These are phyloP conservation scores for Reticulascus tulasneorum DNA, from an alignment of 2,329 filamentous ascomycete species.

Conservation along the genomic window DNA sequence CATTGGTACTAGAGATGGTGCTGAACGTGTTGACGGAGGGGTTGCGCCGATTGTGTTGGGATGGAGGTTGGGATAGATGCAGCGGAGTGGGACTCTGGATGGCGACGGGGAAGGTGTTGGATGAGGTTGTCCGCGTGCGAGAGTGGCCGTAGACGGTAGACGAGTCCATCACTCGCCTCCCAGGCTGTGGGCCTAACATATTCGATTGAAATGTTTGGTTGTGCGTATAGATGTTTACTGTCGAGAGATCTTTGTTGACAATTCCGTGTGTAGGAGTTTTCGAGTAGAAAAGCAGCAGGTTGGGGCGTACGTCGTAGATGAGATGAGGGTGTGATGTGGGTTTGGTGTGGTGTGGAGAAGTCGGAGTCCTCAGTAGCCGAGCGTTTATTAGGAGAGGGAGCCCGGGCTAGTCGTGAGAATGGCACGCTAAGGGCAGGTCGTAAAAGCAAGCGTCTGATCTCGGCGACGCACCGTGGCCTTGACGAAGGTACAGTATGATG, in stretches of 20 bases:
- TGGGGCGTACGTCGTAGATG: not conserved
- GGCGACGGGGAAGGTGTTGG: slow-evolving; percentile 43
- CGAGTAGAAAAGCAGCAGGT: too few species aligned
- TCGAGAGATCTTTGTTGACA: too few species aligned
- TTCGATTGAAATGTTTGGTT: not conserved
- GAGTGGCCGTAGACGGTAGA: slow-evolving; percentile 46
- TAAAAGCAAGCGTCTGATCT: too few species aligned
- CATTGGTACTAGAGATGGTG: slow-evolving; percentile 68
- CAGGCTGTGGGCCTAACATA: slow-evolving; percentile 16
- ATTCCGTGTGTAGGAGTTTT: too few species aligned
- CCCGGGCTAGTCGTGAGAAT: too few species aligned
- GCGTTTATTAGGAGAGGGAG: too few species aligned
- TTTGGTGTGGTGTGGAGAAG: too few species aligned
- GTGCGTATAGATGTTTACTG: slow-evolving; percentile 1
- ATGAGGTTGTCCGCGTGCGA: slow-evolving; percentile 53
- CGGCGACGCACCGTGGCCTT: too few species aligned
- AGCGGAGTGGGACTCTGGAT: slow-evolving; percentile 24
- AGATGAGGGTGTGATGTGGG: not conserved
- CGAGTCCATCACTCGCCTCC: slow-evolving; percentile 20
- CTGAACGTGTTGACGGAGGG: slow-evolving; percentile 66
- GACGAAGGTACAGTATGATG: too few species aligned
- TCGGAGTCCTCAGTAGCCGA: too few species aligned
- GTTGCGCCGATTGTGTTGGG: slow-evolving; percentile 48
- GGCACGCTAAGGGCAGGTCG: too few species aligned
- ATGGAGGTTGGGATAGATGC: slow-evolving; percentile 27